Base-by-base conservation (phyloP, 2,329 filamentous ascomycete genomes). In the Dactylellina drechsleri region DNA sequence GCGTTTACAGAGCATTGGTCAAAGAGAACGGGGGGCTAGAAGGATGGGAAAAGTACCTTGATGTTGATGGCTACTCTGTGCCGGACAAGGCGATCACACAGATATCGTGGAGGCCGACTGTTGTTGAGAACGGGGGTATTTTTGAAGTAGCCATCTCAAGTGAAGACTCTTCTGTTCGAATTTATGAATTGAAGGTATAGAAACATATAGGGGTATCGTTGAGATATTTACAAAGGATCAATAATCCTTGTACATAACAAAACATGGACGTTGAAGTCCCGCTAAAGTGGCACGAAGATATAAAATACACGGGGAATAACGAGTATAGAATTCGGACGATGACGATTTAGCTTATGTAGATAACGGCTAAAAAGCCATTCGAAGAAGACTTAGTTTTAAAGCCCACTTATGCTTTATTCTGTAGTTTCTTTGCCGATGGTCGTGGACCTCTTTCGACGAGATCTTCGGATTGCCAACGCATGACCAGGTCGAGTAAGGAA, bases 401-500 rank as follows among this genome's bases (percentile, higher is more conserved):
- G 4, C 13, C 26, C 2, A 45, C 43, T 26, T 54, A 43, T n/a
- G 26, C 47, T 57, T 47, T 28, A 5, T 23, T 36, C 26, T 66
- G 54, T 26, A 64, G 31, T 18, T 52, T 75, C 64, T 75, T 75
- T 10, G 71, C 58, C 4, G 71, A 68, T 13, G 64, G 71, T 83
- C 83, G 20, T 2, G 93, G 93, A 0, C 94, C 94, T 77, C 94
- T 85, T 78, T 91, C 89, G 78, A 86, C 84, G 76, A 97, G 82
- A 83, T 98, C 94, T 76, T 91, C 87, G 80, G 88, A 88, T 81
- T 99, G 84, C 95, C 95, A 99, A 65, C 86, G 86, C 78, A 99
- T 84, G 31, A 98, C 95, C 77, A 99, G 83, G 83, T 96, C 91
- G 8, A 79, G 60, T 28, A 79, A 18, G 16, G 71, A 78, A 5